phyloP scores from a whole-genome alignment of 768 basidiomycete species.

The Lepiota brunneoincarnata region DNA sequence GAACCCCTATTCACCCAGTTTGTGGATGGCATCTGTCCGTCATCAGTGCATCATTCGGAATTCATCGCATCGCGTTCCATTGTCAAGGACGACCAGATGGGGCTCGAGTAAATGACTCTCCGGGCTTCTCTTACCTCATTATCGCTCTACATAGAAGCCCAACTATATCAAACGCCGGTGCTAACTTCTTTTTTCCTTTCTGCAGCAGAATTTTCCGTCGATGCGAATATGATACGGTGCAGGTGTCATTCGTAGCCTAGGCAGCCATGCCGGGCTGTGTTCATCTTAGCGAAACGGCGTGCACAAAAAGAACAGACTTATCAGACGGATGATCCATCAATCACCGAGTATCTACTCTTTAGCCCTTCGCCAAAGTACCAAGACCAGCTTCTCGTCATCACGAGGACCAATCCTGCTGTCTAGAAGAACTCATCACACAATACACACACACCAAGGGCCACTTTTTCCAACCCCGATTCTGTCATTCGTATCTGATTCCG shows the following conservation, averaged over 20 bases:
- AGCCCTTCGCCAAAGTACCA: too few species aligned
- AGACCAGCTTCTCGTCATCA: too few species aligned
- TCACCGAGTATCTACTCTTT: too few species aligned
- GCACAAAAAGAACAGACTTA: too few species aligned
- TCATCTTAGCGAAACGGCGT: too few species aligned
- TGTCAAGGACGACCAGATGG: constrained; percentile 8
- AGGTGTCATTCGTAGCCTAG: too few species aligned
- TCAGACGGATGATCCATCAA: too few species aligned
- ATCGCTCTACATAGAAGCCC: background rate
- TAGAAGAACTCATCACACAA: too few species aligned
- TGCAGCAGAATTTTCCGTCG: background rate
- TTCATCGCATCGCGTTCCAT: background rate
- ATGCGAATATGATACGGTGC: background rate
- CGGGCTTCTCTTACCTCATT: constrained; percentile 1
- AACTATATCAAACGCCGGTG: constrained; percentile 7
- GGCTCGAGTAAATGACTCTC: background rate
- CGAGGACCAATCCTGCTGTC: too few species aligned
- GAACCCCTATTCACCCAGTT: background rate
- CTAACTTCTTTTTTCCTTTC: background rate
- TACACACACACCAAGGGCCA: background rate
- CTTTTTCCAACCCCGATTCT: background rate
- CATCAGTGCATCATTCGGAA: background rate
- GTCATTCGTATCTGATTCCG: background rate
- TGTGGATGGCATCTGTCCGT: background rate
- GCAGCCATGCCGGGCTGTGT: too few species aligned